Evolutionary conservation across 2,329 filamentous ascomycete species (phyloP).

Genomic region (Pseudodiploospora longispora): DNA sequence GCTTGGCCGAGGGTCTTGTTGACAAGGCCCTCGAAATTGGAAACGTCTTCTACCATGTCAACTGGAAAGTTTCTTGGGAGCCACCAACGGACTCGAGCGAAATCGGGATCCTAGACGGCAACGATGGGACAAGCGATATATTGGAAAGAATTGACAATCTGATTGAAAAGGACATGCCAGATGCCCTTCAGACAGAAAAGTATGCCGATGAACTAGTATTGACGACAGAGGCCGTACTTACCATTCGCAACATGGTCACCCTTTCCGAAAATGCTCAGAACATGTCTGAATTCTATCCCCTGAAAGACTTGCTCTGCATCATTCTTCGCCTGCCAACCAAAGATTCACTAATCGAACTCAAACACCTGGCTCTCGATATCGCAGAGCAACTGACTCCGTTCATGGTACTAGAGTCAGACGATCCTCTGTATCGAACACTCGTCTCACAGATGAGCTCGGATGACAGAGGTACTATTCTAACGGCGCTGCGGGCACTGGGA

Average conservation of each 20-base stretch:
- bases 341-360: conserved; percentile 70
- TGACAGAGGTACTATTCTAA: conserved; percentile 77
- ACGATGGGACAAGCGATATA: conserved; percentile 42
- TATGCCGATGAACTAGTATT: conserved; percentile 65
- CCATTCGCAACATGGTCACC: conserved; percentile 94
- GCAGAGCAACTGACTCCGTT: conserved; percentile 84
- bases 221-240: conserved; percentile 78
- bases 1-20: conserved; percentile 79
- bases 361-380: conserved; percentile 86
- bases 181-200: conserved; percentile 64
- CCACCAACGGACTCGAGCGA: conserved; percentile 44
- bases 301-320: conserved; percentile 78
- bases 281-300: conserved; percentile 63
- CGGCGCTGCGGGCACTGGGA: conserved; percentile 70
- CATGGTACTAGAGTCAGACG: conserved; percentile 60
- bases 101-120: conserved; percentile 34
- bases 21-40: conserved; percentile 76
- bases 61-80: conserved; percentile 71
- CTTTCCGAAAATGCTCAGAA: conserved; percentile 81
- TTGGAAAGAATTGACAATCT: conserved; percentile 63
- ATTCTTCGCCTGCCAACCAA: conserved; percentile 68
- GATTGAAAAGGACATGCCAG: conserved; percentile 49
- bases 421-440: conserved; percentile 73
- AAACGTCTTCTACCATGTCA: conserved; percentile 69
- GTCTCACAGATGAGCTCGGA: conserved; percentile 55